Evolutionary conservation across 768 basidiomycete genomes (phyloP).

Genomic region (Candolleomyces eurysporus): DNA sequence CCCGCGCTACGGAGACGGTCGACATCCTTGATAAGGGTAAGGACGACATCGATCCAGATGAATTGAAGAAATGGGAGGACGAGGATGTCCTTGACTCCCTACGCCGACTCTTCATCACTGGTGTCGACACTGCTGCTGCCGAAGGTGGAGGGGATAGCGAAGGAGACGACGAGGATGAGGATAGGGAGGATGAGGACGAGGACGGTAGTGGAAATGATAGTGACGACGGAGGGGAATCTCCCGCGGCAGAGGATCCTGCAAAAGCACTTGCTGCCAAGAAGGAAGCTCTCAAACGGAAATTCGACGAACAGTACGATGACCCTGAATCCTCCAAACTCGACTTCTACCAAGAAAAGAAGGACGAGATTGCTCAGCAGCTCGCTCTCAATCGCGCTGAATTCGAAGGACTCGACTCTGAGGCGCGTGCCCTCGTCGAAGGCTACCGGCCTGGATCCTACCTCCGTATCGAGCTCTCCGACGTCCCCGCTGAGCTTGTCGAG

Average conservation of each 20-base stretch:
- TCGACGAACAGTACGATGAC: conserved; percentile 96
- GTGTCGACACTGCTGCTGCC: conserved; percentile 33
- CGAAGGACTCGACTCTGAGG: conserved; percentile 68
- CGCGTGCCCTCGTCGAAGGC: conserved; percentile 85
- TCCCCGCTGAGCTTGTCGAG: conserved; percentile 90
- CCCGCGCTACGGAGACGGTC: conserved; percentile 28
- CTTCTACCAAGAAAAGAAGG: conserved; percentile 91
- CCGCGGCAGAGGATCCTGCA: conserved; percentile 24
- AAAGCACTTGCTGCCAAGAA: conserved; percentile 79
- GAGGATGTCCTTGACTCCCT: conserved; percentile 86
- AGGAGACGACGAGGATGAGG: conserved; percentile 28
- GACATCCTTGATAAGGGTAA: conserved; percentile 72
- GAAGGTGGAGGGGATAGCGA: conserved; percentile 37
- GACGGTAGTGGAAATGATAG: conserved; percentile 34
- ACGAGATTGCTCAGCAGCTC: conserved; percentile 83
- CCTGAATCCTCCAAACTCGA: conserved; percentile 75
- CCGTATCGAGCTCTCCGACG: conserved; percentile 79
- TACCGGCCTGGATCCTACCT: conserved; percentile 90
- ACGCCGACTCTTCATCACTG: conserved; percentile 88
- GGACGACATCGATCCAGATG: conserved; percentile 45
- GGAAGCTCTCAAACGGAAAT: conserved; percentile 88
- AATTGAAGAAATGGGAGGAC: conserved; percentile 76
- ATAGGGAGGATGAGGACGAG: conserved; percentile 22
- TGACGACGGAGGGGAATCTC: conserved; percentile 21
- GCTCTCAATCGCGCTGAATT: conserved; percentile 86